Conservation (phyloP, 805 yeast species). For the Wickerhamiella dianesei region DNA sequence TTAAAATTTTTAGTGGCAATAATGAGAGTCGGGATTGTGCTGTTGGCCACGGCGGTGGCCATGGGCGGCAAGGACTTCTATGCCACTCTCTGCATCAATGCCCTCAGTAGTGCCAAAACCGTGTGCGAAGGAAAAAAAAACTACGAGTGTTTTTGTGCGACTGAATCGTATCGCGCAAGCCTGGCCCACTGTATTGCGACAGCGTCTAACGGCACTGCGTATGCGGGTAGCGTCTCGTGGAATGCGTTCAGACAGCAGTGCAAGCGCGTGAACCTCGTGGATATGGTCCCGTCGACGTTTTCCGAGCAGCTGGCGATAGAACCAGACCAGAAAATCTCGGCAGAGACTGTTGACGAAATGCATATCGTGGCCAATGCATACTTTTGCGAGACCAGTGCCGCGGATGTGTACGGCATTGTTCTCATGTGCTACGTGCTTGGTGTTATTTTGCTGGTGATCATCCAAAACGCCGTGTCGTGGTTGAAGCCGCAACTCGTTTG, state of each 20-base stretch:
- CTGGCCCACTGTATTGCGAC: not conserved
- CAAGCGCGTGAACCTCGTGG: not conserved
- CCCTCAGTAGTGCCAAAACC: not conserved
- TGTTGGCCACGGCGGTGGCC: not conserved
- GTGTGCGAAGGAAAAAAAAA: not conserved
- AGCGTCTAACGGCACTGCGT: not conserved
- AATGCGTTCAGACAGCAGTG: not conserved
- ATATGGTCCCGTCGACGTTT: not conserved
- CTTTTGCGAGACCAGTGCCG: not conserved
- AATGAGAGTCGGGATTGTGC: no score
- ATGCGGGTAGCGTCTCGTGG: not conserved
- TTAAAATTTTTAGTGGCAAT: no score
- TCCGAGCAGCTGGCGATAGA: not conserved
- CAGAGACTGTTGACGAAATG: not conserved
- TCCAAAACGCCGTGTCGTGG: constrained; percentile 6
- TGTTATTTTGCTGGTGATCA: constrained; percentile 4
- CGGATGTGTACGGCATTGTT: constrained; percentile 6
- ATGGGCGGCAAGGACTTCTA: not conserved
- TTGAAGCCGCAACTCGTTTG: constrained; percentile 1
- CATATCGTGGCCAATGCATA: not conserved
- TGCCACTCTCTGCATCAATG: not conserved
- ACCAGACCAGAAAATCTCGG: not conserved
- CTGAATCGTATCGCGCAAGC: not conserved
- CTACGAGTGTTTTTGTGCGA: not conserved
- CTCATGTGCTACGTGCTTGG: constrained; percentile 5